Evolutionary conservation across 2,329 filamentous ascomycete species (phyloP), one percentile per base, ranked within the genome.

Genomic region (Cercospora nicotianae): DNA sequence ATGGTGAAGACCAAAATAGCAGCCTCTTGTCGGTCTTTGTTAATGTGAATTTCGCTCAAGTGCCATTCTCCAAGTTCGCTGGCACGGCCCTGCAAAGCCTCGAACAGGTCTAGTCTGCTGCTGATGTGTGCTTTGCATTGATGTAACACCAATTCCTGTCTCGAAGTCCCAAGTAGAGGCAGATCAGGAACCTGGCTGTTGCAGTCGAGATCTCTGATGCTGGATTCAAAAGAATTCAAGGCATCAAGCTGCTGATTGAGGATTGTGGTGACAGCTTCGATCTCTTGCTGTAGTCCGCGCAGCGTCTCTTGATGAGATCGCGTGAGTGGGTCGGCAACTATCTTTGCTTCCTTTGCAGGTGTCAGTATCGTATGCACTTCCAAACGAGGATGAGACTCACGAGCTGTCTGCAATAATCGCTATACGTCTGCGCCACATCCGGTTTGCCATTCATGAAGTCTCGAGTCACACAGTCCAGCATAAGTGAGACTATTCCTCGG

Each of bases 1-100:
- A 81, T 79, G 6, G 80, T 82, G 68, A 82, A 82, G 30, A 81
- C 77, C 3, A 82, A 28, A 48, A 69, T 69, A 20, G 63, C 67
- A 28, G 60, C 60, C 58, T 69, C 67, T 45, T 69, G 67, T 23
- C 64, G 60, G 26, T 69, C 67, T 18, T 69, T 69, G 48, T 69
- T 66, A 2, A 64, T 66, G 30, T 69, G 60, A 31, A 69, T 69
- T 5, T 64, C 64, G 42, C 39, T 58, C 30, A 63, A 18, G 39
- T 65, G 66, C 66, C 66, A 68, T 45, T 65, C 66, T 5, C 66
- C 66, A 10, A 68, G 58, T 20, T 68, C 66, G 42, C 23, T 60
- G n/a, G 60, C 59, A 9, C 63, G 66, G 12, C 45, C 63, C 58
- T 65, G 62, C 9, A 68, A 33, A 33, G 63, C 62, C 30, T 65